These are phyloP conservation scores for Lichenothelia convexa DNA, from an alignment of 495 filamentous ascomycete species.

Conservation along the genomic window DNA sequence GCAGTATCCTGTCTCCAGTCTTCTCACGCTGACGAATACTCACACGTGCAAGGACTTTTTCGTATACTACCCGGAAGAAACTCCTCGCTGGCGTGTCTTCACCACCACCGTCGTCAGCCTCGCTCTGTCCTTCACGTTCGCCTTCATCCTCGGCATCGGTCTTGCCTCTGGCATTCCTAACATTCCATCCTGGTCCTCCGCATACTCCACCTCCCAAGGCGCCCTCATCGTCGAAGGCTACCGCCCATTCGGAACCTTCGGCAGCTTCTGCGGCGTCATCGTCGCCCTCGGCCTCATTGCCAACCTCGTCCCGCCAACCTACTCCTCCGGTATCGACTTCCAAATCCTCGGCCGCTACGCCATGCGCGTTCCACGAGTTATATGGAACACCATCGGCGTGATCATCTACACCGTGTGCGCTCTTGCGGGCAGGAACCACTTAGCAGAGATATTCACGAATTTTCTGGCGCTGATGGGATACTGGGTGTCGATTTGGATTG, in stretches of 20 bases:
- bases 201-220: conserved; percentile 40
- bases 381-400: conserved; percentile 32
- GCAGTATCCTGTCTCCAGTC: no score
- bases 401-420: conserved; percentile 38
- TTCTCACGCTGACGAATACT: no score
- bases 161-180: conserved; percentile 40
- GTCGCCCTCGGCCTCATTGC: conserved; percentile 51
- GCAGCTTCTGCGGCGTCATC: conserved; percentile 56
- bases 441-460: conserved; percentile 38
- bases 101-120: conserved; percentile 27
- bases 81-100: conserved; percentile 26
- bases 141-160: conserved; percentile 52
- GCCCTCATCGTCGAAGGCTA: conserved; percentile 51
- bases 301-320: conserved; percentile 52
- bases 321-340: conserved; percentile 48
- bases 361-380: conserved; percentile 27
- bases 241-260: conserved; percentile 42
- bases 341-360: conserved; percentile 32
- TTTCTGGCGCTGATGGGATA: conserved; percentile 43
- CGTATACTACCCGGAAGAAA: conserved; percentile 43
- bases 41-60: no score
- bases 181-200: conserved; percentile 31
- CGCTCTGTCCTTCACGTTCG: conserved; percentile 32
- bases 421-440: conserved; percentile 30
- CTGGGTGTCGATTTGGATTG: conserved; percentile 36